A percentile compares a stretch with the other conserved stretches of the same genome.
Conservation (phyloP, 768 basidiomycete genomes). For the Serendipita sp. region DNA sequence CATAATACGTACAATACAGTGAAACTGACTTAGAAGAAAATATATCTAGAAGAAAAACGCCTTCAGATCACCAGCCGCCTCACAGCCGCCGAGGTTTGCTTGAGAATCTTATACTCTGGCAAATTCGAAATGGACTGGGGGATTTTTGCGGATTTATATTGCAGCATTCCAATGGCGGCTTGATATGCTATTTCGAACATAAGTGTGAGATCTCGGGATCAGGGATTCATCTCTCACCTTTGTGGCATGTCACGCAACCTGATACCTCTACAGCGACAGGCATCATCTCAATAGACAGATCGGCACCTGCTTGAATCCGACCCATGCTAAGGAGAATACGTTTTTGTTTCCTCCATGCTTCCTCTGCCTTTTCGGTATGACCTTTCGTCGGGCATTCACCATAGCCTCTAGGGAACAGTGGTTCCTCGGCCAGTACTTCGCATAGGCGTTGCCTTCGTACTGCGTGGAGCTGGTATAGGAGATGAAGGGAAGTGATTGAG, state of each 20-base stretch:
- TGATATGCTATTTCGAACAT: not conserved
- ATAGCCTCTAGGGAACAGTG: constrained; percentile 60
- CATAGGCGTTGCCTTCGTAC: constrained; percentile 38
- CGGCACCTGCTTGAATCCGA: constrained; percentile 31
- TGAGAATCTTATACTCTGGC: not conserved
- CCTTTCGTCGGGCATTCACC: constrained; percentile 42
- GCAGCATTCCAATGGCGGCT: not conserved
- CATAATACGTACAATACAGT: too few species aligned
- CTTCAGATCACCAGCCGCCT: not conserved
- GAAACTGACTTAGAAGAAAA: too few species aligned
- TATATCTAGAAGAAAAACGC: too few species aligned
- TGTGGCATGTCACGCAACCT: constrained; percentile 34
- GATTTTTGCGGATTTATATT: not conserved
- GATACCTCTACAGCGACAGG: constrained; percentile 30
- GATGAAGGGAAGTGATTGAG: constrained; percentile 45
- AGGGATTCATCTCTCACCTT: constrained; percentile 37
- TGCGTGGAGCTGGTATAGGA: constrained; percentile 42
- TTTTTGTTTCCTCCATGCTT: constrained; percentile 40
- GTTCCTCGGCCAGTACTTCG: constrained; percentile 37
- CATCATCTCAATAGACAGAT: constrained; percentile 53
- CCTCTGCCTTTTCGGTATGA: constrained; percentile 23
- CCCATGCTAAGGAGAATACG: constrained; percentile 24
- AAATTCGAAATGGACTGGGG: not conserved
- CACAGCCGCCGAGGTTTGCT: not conserved
- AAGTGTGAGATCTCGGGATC: not conserved